These are phyloP conservation scores for Aspergillus chevalieri DNA, from an alignment of 2,329 filamentous ascomycete genomes.

Conservation along the genomic window DNA sequence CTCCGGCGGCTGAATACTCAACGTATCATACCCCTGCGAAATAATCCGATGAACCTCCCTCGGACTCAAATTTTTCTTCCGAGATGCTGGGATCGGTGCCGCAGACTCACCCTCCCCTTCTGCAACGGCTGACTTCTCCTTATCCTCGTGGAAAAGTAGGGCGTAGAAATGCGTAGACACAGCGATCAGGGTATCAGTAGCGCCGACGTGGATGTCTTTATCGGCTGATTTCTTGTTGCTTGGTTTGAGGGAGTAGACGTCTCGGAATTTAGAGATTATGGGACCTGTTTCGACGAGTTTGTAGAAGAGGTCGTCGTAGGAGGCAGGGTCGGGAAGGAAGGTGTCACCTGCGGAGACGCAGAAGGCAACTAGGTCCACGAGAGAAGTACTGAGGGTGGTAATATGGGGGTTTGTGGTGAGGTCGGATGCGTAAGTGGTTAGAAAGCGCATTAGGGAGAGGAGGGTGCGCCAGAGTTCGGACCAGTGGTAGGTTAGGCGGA, in stretches of 20 bases:
- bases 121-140: constrained; percentile 26
- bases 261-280: constrained; percentile 71
- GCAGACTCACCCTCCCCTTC: constrained; percentile 16
- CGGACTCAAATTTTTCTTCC: constrained; percentile 67
- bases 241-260: constrained; percentile 56
- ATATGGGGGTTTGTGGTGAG: constrained; percentile 64
- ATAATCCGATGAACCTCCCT: constrained; percentile 84
- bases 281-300: constrained; percentile 92
- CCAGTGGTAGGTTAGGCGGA: constrained; percentile 86
- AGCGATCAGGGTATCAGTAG: constrained; percentile 79
- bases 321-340: constrained; percentile 78
- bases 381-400: constrained; percentile 65
- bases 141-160: constrained; percentile 56
- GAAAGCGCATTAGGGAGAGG: constrained; percentile 79
- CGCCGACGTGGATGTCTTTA: constrained; percentile 47
- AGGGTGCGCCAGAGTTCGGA: constrained; percentile 87
- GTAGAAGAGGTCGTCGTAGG: constrained; percentile 97
- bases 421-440: constrained; percentile 78
- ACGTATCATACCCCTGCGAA: constrained; percentile 90
- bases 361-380: constrained; percentile 77
- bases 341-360: constrained; percentile 81
- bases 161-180: constrained; percentile 76
- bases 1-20: constrained; percentile 85
- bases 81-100: constrained; percentile 24
- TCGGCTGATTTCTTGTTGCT: constrained; percentile 4